Conservation (phyloP, 331 rosid species). For the Rhamnella rubrinervis region DNA sequence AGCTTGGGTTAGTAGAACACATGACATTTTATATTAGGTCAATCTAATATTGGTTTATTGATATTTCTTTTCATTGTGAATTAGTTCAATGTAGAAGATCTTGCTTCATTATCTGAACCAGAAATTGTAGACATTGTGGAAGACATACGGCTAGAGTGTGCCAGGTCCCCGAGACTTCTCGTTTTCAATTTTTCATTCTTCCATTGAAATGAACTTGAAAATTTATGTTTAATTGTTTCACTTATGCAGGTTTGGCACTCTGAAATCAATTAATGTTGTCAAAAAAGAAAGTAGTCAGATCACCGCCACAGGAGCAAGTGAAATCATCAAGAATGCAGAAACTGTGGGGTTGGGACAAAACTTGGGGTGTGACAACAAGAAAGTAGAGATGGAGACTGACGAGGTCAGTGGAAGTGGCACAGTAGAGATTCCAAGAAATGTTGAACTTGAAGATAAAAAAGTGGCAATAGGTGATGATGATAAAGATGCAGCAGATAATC, state of each 20-base stretch:
- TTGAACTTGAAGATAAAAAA: slow-evolving; percentile 36
- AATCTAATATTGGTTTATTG: slow-evolving; percentile 13
- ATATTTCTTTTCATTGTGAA: slow-evolving; percentile 17
- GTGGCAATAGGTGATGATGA: slow-evolving; percentile 22
- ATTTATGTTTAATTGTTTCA: slow-evolving; percentile 12
- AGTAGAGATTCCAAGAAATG: slow-evolving; percentile 17
- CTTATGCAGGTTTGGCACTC: slow-evolving; percentile 73
- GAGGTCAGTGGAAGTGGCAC: slow-evolving; percentile 19
- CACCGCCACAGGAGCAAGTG: slow-evolving; percentile 29
- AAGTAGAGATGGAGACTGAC: slow-evolving; percentile 22
- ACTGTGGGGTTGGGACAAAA: slow-evolving; percentile 29
- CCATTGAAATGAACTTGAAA: neutral
- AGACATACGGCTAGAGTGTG: slow-evolving; percentile 91
- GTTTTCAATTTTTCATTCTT: slow-evolving; percentile 10
- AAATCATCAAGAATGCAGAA: slow-evolving; percentile 29
- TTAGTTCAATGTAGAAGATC: slow-evolving; percentile 56
- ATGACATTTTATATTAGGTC: neutral
- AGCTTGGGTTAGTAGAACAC: neutral
- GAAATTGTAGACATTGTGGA: slow-evolving; percentile 66
- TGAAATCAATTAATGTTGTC: slow-evolving; percentile 68
- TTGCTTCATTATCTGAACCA: slow-evolving; percentile 47
- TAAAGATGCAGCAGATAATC: slow-evolving; percentile 19
- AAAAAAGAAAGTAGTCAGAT: slow-evolving; percentile 37
- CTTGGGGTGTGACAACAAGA: slow-evolving; percentile 3
- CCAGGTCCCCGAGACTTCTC: slow-evolving; percentile 56